Evolutionary conservation across 768 basidiomycete species (phyloP), one percentile per base, ranked within the genome.

Genomic region (Multifurca ochricompacta): DNA sequence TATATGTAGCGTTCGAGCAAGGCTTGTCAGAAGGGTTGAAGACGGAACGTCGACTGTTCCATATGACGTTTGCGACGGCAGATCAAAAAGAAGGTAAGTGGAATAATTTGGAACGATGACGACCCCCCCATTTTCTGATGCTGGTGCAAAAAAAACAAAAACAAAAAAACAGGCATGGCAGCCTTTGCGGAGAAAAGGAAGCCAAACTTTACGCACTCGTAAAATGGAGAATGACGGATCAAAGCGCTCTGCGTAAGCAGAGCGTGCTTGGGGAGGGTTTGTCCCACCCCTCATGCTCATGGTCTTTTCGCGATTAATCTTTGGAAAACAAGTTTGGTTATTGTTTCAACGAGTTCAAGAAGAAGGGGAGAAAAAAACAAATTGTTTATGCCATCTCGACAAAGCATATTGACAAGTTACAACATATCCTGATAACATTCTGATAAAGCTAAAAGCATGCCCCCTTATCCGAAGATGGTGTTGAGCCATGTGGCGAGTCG

Each of bases 141-240:
- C 9, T n/a, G 19, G 39, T 51, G 28, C n/a, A n/a, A n/a, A n/a
- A n/a, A n/a, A n/a, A n/a, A n/a, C n/a, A n/a, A n/a, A n/a, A n/a
- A n/a, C n/a, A n/a, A n/a, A n/a, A n/a, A n/a, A 25, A 23, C 61
- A 95, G 94, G 95, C 18, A 99, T 98, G 95, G 67, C 75, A 21
- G 95, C 95, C 19, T 98, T 99, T 64, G 82, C 83, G 9, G 90
- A 96, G 70, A 99, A 97, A 76, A 79, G 95, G 66, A 87, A 87
- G 70, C 73, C 95, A 14, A 76, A 79, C 21, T 99, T 91, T 72
- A 83, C 82, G 28, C 77, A 94, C 70, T 67, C 71, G 42, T 79
- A 56, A 64, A 50, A 18, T 9, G 18, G 28, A 8, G 18, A 27
- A 11, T n/a, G n/a, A n/a, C n/a, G n/a, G n/a, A n/a, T n/a, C n/a